Conservation (phyloP, 2,329 filamentous ascomycete genomes). For the Zasmidium cellare region DNA sequence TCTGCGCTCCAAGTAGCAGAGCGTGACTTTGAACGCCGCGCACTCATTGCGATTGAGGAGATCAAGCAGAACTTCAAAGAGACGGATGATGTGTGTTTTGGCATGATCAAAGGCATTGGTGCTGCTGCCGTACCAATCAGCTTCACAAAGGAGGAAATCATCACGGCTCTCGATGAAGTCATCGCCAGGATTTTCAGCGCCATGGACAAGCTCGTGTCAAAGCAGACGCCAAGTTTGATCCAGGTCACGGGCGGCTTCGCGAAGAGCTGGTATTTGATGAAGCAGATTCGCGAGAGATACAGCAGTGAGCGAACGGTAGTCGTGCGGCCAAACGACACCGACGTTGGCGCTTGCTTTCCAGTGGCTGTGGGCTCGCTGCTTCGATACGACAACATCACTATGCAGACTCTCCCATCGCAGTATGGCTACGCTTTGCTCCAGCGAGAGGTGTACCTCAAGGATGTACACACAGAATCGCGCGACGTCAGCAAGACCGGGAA, state of each 20-base stretch:
- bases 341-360: constrained; percentile 4
- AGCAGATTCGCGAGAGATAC: constrained; percentile 3
- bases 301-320: constrained; percentile 3
- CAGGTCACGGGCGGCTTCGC: constrained; percentile 13
- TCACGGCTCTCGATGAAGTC: constrained; percentile 7
- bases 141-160: constrained; percentile 1
- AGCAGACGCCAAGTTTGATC: constrained; percentile 6
- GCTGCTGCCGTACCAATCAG: neutral
- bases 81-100: neutral
- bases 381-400: constrained; percentile 10
- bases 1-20: constrained; percentile 1
- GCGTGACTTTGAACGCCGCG: constrained; percentile 10
- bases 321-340: constrained; percentile 1
- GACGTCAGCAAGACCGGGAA: neutral
- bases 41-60: constrained; percentile 7
- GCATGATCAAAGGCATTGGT: neutral
- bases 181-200: neutral
- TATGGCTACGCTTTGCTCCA: constrained; percentile 15
- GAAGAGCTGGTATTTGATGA: constrained; percentile 12
- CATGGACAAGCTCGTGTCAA: constrained; percentile 2
- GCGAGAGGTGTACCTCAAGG: constrained; percentile 4
- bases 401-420: constrained; percentile 1
- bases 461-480: constrained; percentile 5
- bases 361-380: constrained; percentile 11
- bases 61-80: constrained; percentile 4